Conservation (phyloP, 192 early-diverging fungal species). For the Phlyctochytrium arcticum region DNA sequence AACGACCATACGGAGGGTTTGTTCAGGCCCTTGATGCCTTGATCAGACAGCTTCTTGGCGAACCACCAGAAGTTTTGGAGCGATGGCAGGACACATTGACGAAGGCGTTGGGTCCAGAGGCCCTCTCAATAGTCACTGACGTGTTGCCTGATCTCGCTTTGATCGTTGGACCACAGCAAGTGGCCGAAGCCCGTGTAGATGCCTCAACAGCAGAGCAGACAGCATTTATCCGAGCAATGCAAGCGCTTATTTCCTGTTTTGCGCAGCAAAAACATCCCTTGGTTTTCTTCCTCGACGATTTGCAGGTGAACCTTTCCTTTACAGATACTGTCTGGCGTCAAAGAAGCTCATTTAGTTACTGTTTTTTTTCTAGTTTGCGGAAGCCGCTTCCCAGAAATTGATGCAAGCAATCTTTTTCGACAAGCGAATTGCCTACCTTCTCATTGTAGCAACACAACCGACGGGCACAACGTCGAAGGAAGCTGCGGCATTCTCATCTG, state of each 20-base stretch:
- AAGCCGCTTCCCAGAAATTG: conserved; percentile 14
- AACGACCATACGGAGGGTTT: conserved; percentile 22
- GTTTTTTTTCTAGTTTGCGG: conserved; percentile 6
- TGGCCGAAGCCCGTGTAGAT: not conserved
- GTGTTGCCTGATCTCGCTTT: conserved; percentile 23
- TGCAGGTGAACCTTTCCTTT: conserved; percentile 28
- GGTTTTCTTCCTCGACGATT: conserved; percentile 34
- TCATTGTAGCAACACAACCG: conserved; percentile 13
- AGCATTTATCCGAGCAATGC: conserved; percentile 17
- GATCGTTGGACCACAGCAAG: conserved; percentile 9
- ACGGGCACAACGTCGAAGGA: not conserved
- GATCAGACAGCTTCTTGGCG: conserved; percentile 20
- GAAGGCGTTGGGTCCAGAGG: conserved; percentile 2
- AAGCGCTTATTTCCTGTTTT: conserved; percentile 16
- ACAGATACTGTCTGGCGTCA: not conserved
- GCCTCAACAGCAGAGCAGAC: conserved; percentile 11
- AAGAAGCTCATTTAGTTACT: not conserved
- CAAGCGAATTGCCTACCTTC: conserved; percentile 9
- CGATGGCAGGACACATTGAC: conserved; percentile 15
- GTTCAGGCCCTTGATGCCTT: conserved; percentile 16
- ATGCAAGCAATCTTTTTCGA: conserved; percentile 20
- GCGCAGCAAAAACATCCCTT: conserved; percentile 27
- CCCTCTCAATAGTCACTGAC: conserved; percentile 17
- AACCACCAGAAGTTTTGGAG: conserved; percentile 13
- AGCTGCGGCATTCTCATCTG: not conserved